Evolutionary conservation across 129 eudicot genomes (phyloP), one percentile per base, ranked within the genome.

Genomic region (Pittosporum tobira): DNA sequence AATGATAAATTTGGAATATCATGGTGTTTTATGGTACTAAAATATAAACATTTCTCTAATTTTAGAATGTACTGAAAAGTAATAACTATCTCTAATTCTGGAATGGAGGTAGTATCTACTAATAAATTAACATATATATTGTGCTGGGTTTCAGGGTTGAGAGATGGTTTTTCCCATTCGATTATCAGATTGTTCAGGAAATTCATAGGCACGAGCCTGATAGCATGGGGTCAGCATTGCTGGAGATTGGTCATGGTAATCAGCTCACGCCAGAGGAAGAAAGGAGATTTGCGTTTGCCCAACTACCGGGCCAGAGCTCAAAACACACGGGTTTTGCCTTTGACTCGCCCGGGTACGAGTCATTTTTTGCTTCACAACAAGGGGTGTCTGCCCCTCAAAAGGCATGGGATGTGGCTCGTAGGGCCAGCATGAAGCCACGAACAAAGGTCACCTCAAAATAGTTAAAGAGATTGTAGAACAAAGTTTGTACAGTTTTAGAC

Each of bases 271-370:
- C 98, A 48, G 90, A 91, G 48, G 94, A 91, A 62, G 96, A 79
- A 57, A 74, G 98, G 66, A 83, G 87, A 66, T 91, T 64, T 45
- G 96, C 96, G n/a, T 43, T 91, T 50, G 81, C 87, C 55, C 88
- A 83, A 53, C 90, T 91, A 38, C 98, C 98, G 9, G 61, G 85
- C 18, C 83, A 86, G 72, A 80, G 74, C 45, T 91, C 98, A 31
- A 86, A 67, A 72, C 98, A 91, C 74, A 91, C 98, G 1, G 98
- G 98, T 51, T 91, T 91, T 45, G 98, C 98, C 24, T 91, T 91
- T 63, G 98, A 91, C 73, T 91, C 98, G 1, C 98, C 98, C 0
- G 98, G 98, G 30, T 91, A 91, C 12, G 98, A 91, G 77, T 91
- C 98, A 10, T 91, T 91, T 73, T 91, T 91, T 27, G 98, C 98